phyloP scores from a whole-genome alignment of 1,284 basidiomycete species.

The Anthracocystis walkeri region DNA sequence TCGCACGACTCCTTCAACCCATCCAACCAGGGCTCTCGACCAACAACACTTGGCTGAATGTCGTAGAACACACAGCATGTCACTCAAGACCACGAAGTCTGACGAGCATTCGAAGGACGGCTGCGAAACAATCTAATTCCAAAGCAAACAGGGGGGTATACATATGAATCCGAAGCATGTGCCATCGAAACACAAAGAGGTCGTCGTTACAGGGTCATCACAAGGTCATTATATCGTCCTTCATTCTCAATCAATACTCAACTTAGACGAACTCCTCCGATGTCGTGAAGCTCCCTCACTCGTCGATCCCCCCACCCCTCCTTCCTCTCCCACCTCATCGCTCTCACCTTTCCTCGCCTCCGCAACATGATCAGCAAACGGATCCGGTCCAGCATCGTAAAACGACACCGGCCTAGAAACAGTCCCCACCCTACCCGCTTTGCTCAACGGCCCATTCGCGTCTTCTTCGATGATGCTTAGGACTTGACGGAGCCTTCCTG shows the following conservation, averaged over 20 bases:
- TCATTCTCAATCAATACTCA: slow-evolving; percentile 22
- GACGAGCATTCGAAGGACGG: too few species aligned
- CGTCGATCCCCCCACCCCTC: neutral
- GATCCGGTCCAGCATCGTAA: slow-evolving; percentile 41
- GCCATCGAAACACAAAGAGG: neutral
- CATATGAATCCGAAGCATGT: too few species aligned
- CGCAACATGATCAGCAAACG: slow-evolving; percentile 20
- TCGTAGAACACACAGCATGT: too few species aligned
- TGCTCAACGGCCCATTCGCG: slow-evolving; percentile 24
- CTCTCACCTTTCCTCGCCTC: neutral
- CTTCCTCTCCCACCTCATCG: neutral
- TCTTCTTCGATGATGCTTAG: slow-evolving; percentile 56
- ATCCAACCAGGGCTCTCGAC: too few species aligned
- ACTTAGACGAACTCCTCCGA: slow-evolving; percentile 25
- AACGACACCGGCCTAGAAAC: slow-evolving; percentile 27
- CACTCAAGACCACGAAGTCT: too few species aligned
- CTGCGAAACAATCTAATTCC: neutral
- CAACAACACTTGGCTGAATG: neutral
- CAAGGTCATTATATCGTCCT: neutral
- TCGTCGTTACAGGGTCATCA: slow-evolving; percentile 15
- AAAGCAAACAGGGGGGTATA: neutral
- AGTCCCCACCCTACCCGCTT: slow-evolving; percentile 7
- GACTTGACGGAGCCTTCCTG: slow-evolving; percentile 40
- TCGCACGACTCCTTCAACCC: too few species aligned
- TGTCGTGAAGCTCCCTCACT: slow-evolving; percentile 8